These are phyloP conservation scores for Penicillium digitatum DNA, from an alignment of 2,329 filamentous ascomycete genomes.

Conservation along the genomic window DNA sequence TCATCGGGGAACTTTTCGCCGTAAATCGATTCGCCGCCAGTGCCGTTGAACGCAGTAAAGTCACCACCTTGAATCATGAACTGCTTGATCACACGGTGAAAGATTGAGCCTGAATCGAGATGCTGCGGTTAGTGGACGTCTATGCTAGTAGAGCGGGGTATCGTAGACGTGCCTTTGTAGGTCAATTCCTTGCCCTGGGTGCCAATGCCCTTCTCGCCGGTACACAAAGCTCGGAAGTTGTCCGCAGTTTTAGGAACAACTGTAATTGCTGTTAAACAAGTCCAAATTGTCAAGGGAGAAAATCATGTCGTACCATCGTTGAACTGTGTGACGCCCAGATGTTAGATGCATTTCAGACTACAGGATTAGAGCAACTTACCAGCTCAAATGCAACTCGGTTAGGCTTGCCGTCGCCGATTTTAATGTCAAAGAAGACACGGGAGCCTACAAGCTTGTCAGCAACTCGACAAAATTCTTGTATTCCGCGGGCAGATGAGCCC, in stretches of 20 bases:
- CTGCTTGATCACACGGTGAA: constrained; percentile 96
- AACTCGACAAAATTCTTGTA: constrained; percentile 6
- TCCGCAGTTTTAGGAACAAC: constrained; percentile 92
- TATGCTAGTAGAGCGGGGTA: not conserved
- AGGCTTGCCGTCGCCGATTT: constrained; percentile 67
- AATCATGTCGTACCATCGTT: constrained; percentile 43
- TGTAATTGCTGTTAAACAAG: constrained; percentile 18
- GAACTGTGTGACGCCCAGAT: constrained; percentile 37
- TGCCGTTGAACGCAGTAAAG: constrained; percentile 91
- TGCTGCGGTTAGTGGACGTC: constrained; percentile 1
- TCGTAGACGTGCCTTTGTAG: constrained; percentile 64
- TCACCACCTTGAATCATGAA: constrained; percentile 99
- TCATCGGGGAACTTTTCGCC: constrained; percentile 96
- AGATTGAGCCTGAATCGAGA: constrained; percentile 61
- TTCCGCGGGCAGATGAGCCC: constrained; percentile 20
- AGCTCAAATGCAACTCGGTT: constrained; percentile 87
- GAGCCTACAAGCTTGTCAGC: constrained; percentile 35
- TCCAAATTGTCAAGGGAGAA: not conserved
- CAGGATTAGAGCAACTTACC: constrained; percentile 42
- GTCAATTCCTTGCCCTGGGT: constrained; percentile 79
- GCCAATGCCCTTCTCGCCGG: constrained; percentile 84
- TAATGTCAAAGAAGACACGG: constrained; percentile 90
- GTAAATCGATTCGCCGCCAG: constrained; percentile 95
- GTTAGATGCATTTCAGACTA: constrained; percentile 16
- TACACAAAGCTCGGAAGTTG: constrained; percentile 93